Base-by-base conservation (phyloP, 2,329 filamentous ascomycete species). In the Colletotrichum sp. region DNA sequence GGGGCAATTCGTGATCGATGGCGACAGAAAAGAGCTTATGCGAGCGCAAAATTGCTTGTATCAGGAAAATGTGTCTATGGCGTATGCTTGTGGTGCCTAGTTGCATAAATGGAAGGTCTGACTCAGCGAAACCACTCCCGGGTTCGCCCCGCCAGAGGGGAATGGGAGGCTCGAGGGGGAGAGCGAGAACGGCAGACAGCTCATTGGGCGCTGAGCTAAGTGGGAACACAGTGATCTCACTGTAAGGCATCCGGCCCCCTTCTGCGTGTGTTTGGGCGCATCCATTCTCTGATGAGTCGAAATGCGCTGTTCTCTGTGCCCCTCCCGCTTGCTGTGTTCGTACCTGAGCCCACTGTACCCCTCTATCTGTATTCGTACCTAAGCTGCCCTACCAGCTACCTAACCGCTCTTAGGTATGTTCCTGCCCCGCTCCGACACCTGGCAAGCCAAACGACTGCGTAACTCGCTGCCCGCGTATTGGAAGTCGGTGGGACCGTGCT, bases 351-450 rank as follows among this genome's bases (percentile, higher is more conserved):
- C 62, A 64, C 62, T 64, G 62, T 64, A 39, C 67, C 52, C 34
- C 34, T 69, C 65, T 57, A 22, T 44, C 36, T 57, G 55, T 69
- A 52, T 60, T 69, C 71, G 64, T 72, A 70, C 67, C 66, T 48
- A 16, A 74, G 44, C 30, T 71, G 60, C 44, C 67, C 52, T 70
- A 59, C 59, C n/a, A n/a, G 59, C 32, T 36, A 34, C 59, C 44
- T 65, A 34, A 55, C 68, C 68, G 55, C 68, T 70, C 28, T 57
- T 15, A 59, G 69, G 72, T 36, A 63, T 70, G 69, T 75, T 26
- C 74, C 70, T 76, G 74, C 74, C 74, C 74, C 74, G 74, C 74
- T 67, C 64, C 74, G 65, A 74, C 74, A 65, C 70, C 68, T 76
- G 70, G 70, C 73, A 44, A 57, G 24, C 62, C 24, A 70, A 65